Base-by-base conservation (phyloP, 2,329 filamentous ascomycete species). In the Aspergillus costaricaensis region DNA sequence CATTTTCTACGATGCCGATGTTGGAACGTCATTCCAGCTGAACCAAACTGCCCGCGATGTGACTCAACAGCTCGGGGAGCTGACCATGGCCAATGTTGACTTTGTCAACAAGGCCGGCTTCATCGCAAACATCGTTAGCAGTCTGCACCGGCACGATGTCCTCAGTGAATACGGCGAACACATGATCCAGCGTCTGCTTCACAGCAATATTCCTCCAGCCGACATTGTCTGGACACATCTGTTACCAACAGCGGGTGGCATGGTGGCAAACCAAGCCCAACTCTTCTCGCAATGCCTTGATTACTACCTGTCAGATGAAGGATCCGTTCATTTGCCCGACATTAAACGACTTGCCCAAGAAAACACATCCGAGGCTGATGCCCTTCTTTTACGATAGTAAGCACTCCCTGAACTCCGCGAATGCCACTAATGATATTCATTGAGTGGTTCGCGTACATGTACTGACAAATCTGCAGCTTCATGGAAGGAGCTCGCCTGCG, bases 271-370 rank as follows among this genome's bases (percentile, higher is more conserved):
- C 59, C 84, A 86, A 67, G 83, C 81, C 7, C 83, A 86, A 60
- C 79, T 86, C 21, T 85, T 86, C 66, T 81, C 77, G 0, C 84
- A 86, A 63, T 83, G 79, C 25, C 70, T 87, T 52, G 85, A 86
- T 66, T 85, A 81, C 68, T 86, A 85, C 70, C 76, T 87, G 49
- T 77, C 78, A 4, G 72, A 77, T n/a, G 78, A 79, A 19, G 83
- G 82, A 36, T 72, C 75, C 3, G 65, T 76, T 38, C 78, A 85
- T 70, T 78, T 83, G 65, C 71, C 78, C 2, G 75, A 78, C 9
- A 82, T 86, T 43, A 78, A 82, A 39, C 68, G 72, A 1, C 74
- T 86, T 12, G 81, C 83, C 1, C 75, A 77, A 44, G 68, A 76
- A 43, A 73, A 82, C 25, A 79, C 74, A 39, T 77, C 67, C 39